phyloP scores from a whole-genome alignment of 371 early-diverging fungal species.

The Basidiobolus meristosporus region DNA sequence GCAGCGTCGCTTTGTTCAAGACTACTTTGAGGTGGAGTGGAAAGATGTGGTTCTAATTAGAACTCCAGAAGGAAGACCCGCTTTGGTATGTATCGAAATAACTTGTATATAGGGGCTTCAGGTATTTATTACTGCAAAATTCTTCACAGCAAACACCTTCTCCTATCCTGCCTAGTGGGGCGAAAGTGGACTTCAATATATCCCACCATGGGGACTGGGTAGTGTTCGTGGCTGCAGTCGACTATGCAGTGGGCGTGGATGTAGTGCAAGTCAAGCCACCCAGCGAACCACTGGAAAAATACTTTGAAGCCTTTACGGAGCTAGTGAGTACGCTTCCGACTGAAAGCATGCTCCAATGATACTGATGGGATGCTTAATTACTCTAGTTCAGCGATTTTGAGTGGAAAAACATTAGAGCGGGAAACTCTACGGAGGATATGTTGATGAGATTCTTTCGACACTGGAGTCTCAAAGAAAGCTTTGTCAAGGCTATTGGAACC shows the following conservation, averaged over 20 bases:
- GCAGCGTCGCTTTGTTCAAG: too few species aligned
- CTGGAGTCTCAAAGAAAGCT: slow-evolving; percentile 43
- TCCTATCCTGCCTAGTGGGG: background rate
- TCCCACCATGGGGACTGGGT: slow-evolving; percentile 50
- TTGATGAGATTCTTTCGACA: slow-evolving; percentile 20
- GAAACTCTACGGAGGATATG: slow-evolving; percentile 3
- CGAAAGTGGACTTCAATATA: slow-evolving; percentile 19
- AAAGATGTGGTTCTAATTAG: too few species aligned
- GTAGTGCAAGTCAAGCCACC: slow-evolving; percentile 15
- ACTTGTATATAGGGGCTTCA: too few species aligned
- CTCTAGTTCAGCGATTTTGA: slow-evolving; percentile 14
- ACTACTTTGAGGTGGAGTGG: too few species aligned
- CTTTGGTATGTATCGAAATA: too few species aligned
- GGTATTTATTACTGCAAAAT: too few species aligned
- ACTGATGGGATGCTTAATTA: background rate
- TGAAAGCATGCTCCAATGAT: background rate
- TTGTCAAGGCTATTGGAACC: slow-evolving; percentile 32
- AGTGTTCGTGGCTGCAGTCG: slow-evolving; percentile 14
- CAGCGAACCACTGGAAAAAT: slow-evolving; percentile 10
- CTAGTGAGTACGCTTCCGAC: slow-evolving; percentile 9
- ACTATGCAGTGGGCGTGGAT: slow-evolving; percentile 24
- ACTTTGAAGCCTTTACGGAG: slow-evolving; percentile 10
- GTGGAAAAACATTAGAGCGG: slow-evolving; percentile 6
- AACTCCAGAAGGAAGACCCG: too few species aligned
- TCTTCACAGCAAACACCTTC: too few species aligned